A percentile compares a stretch with the other conserved stretches of the same genome.
Conservation (phyloP, 768 basidiomycete genomes). For the Pleurotus pulmonarius region DNA sequence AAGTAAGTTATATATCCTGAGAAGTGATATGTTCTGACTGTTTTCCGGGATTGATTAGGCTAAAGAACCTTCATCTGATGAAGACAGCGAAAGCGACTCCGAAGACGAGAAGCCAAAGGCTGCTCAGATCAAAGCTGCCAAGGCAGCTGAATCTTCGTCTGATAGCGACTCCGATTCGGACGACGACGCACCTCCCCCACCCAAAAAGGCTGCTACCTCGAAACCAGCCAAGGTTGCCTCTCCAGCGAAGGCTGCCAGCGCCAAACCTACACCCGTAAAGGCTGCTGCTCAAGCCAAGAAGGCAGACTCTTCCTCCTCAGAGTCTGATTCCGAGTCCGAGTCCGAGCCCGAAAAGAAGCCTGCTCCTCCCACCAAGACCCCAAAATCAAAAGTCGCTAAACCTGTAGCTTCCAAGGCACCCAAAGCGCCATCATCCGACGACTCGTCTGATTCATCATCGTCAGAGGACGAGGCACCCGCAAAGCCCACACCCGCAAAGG, state of each 20-base stretch:
- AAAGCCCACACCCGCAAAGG: not conserved
- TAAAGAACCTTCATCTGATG: conserved; percentile 38
- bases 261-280: conserved; percentile 17
- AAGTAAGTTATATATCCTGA: conserved; percentile 12
- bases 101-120: conserved; percentile 60
- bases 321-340: conserved; percentile 24
- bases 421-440: conserved; percentile 14
- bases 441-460: conserved; percentile 19
- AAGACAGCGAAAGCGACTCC: conserved; percentile 40
- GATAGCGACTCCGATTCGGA: conserved; percentile 29
- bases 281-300: not conserved
- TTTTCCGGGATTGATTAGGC: conserved; percentile 10
- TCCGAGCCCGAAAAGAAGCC: conserved; percentile 22
- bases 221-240: conserved; percentile 7
- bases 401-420: conserved; percentile 9
- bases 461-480: conserved; percentile 14
- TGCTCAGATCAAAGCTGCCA: conserved; percentile 39
- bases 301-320: conserved; percentile 3
- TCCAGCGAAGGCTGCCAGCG: conserved; percentile 9
- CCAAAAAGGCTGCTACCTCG: conserved; percentile 17
- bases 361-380: conserved; percentile 6
- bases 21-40: conserved; percentile 19
- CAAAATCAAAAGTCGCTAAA: conserved; percentile 4
- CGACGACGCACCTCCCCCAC: conserved; percentile 16
- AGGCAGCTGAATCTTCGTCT: conserved; percentile 28